Base-by-base conservation (phyloP, 2,329 filamentous ascomycete genomes). In the Neocucurbitaria cava region DNA sequence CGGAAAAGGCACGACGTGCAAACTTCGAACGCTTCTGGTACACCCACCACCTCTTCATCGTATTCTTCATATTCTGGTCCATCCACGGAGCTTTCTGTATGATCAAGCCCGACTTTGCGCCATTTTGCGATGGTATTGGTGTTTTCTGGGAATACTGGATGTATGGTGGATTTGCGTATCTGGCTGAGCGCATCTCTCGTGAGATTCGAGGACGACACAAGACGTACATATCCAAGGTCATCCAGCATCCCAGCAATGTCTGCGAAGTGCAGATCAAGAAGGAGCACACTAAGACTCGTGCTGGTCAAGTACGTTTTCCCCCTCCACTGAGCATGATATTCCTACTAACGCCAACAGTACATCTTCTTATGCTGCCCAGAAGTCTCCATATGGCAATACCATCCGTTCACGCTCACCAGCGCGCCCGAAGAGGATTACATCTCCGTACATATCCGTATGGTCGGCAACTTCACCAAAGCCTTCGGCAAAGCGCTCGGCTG, bases 1-100 rank as follows among this genome's bases (percentile, higher is more conserved):
- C 90, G 13, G 90, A 94, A 78, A 91, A 90, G 79, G 86, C 87
- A 9, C 85, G 90, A 46, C 86, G 90, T 49, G 88, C 89, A 57
- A 93, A 95, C 79, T 94, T 91, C 74, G 91, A 94, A 76, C 89
- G 90, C 23, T 96, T 95, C 82, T 96, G 91, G 91, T 93, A 92
- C 76, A 91, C 89, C 1, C 91, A 96, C 77, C 91, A 95, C 79
- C 85, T 95, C 74, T 95, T 95, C 74, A 86, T 94, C 76, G 71
- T 94, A 61, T 95, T 95, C 83, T 95, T 95, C 80, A 82, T 94
- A 65, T 93, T 95, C 82, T 95, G 91, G 90, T 88, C 90, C n/a
- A 85, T 94, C 68, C 91, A 96, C 76, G 91, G 91, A 54, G 89
- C 89, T 23, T 95, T 92, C 79, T 94, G 91, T 77, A 94, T 95